These are phyloP conservation scores for Phytophthora pisi DNA, from an alignment of 352 stramenopile genomes.

Conservation along the genomic window DNA sequence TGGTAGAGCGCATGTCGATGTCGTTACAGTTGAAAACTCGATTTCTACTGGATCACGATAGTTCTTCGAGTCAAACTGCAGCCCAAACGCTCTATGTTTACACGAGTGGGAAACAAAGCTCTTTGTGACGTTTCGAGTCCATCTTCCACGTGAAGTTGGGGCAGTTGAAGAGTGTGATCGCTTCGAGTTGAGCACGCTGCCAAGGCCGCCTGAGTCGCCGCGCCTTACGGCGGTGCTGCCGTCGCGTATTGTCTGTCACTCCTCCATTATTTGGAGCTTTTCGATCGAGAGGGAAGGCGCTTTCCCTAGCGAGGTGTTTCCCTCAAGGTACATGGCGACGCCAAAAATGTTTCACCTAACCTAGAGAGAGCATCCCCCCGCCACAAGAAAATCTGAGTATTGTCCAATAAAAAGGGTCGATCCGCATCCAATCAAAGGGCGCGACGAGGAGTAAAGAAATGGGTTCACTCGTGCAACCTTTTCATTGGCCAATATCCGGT, in stretches of 20 bases:
- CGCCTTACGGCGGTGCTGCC: not conserved
- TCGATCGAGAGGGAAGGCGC: too few species aligned
- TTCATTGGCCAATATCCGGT: not conserved
- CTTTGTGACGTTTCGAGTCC: not conserved
- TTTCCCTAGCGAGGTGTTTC: too few species aligned
- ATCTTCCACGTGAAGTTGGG: not conserved
- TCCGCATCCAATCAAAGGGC: not conserved
- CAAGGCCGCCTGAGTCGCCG: not conserved
- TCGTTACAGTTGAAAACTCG: too few species aligned
- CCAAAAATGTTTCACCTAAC: constrained; percentile 1
- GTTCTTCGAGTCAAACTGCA: too few species aligned
- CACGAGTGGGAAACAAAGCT: not conserved
- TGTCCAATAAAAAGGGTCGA: constrained; percentile 2
- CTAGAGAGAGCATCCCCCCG: constrained; percentile 16
- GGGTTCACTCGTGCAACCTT: not conserved
- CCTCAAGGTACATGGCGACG: not conserved
- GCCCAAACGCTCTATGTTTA: not conserved
- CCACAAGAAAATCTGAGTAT: constrained; percentile 11
- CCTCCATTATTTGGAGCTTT: too few species aligned
- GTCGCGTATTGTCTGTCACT: too few species aligned
- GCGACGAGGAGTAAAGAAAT: not conserved
- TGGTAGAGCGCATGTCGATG: too few species aligned
- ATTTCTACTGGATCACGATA: too few species aligned
- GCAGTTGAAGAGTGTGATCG: not conserved
- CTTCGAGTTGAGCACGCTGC: not conserved